phyloP scores from a whole-genome alignment of 495 filamentous ascomycete genomes.

The Elasticomyces elasticus region DNA sequence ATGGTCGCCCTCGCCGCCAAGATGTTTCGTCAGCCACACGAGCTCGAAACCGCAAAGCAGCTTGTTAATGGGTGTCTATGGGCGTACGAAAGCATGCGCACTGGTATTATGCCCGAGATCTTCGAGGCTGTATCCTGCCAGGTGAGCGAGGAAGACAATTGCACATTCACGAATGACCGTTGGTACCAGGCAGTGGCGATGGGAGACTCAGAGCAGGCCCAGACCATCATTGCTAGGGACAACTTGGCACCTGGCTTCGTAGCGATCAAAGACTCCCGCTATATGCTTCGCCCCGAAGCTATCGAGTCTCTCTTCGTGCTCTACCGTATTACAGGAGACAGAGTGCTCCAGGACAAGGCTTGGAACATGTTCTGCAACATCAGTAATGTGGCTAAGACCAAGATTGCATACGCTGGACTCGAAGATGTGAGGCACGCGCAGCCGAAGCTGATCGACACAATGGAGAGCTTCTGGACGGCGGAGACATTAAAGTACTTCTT shows the following conservation, averaged over 20 bases:
- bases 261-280: constrained; percentile 47
- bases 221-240: constrained; percentile 44
- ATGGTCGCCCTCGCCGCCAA: constrained; percentile 89
- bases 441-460: constrained; percentile 26
- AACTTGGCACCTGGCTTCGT: constrained; percentile 57
- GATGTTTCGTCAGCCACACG: constrained; percentile 63
- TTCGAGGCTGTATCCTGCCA: constrained; percentile 59
- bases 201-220: constrained; percentile 51
- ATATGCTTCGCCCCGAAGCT: constrained; percentile 78
- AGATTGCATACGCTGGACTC: constrained; percentile 64
- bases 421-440: constrained; percentile 51
- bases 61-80: too few relatives aligned
- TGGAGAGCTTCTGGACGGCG: constrained; percentile 36
- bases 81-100: constrained; percentile 14
- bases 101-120: constrained; percentile 62
- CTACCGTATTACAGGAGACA: constrained; percentile 81
- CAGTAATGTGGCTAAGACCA: constrained; percentile 52
- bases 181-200: constrained; percentile 8
- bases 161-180: constrained; percentile 48
- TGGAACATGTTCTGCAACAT: constrained; percentile 86
- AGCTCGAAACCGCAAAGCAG: constrained; percentile 80
- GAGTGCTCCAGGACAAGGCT: constrained; percentile 68
- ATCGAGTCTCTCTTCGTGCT: constrained; percentile 94
- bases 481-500: constrained; percentile 76
- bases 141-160: too few relatives aligned